Evolutionary conservation across 768 basidiomycete species (phyloP), one percentile per base, ranked within the genome.

Genomic region (Fibroporia radiculosa): DNA sequence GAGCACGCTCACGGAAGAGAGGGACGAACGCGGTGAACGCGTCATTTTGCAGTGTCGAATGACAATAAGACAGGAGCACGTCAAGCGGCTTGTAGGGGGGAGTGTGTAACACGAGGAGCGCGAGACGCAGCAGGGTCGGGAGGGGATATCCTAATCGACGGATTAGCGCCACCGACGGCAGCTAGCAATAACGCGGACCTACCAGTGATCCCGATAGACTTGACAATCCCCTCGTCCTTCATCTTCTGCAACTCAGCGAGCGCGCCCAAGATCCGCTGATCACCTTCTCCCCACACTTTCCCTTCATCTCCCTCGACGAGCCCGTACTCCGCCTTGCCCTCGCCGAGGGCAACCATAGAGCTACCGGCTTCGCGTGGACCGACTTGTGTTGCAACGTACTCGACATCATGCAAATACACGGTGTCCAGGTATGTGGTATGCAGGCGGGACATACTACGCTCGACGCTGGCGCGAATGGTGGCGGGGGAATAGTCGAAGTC

Each of bases 361-460:
- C 80, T 70, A 3, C 85, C 86, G 14, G 66, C 71, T 22, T 59
- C 57, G 35, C 66, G 66, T 1, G 81, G 74, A 23, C 66, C 55
- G 32, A 81, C 66, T 28, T 65, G 60, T 2, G 77, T 71, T 31
- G 73, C 73, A 11, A 92, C 75, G 51, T 80, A 88, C 66, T 93
- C 91, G 38, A 86, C 75, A 58, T 93, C 91, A 56, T 93, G 91
- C 24, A 91, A 64, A 57, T 85, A 91, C 0, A 91, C 85, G 0
- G 70, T 67, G 52, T 93, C 91, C 27, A 93, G 70, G 57, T 92
- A 90, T 47, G 70, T 62, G 10, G 90, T 92, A 40, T 82, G 74
- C 45, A 93, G 56, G 18, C 88, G 77, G 33, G 69, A 63, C 25
- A 91, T 66, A 54, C 84, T 87, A 46, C 75, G 76, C 38, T 69